Base-by-base conservation (phyloP, 305 asterid genomes). In the Solanum chacoense region DNA sequence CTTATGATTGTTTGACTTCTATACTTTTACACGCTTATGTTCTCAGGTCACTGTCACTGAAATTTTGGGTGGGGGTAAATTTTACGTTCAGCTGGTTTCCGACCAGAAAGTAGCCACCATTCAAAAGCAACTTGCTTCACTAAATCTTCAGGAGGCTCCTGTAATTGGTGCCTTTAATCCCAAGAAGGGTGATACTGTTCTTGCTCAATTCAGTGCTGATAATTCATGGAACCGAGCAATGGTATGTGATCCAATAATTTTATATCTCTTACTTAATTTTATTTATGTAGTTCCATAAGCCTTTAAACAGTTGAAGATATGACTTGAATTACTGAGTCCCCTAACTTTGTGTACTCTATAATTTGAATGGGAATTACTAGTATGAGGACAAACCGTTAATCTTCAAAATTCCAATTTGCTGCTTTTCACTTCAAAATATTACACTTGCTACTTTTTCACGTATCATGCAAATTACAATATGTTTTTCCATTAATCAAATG, bases 171-270 rank as follows among this genome's bases (percentile, higher is more conserved):
- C 98, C 76, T 98, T 94, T 90, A 96, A 93, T 91, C 99, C 99
- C 35, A 96, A 92, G 90, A 96, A 91, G 92, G 99, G 99, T 42
- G 99, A 98, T 85, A 89, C 91, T 42, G 98, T 96, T 89, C 96
- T 96, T 87, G 97, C 99, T 50, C 98, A 96, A 92, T 98, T 93
- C 89, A 95, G 95, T 91, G 97, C 95, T 0, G 99, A 96, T 91
- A 94, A 96, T 89, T 95, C 99, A 45, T 98, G 99, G 99, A 98
- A 98, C 92, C 98, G 99, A 63, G 99, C 99, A 75, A 93, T 96
- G 99, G 99, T 98, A 91, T 94, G 98, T 26, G 45, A 42, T 84
- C 37, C 59, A 72, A 29, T 84, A 22, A 67, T 59, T 20, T 34
- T 80, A 24, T 55, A 73, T 12, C 36, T 40, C 24, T 28, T 65